Evolutionary conservation across 352 stramenopile species (phyloP).

Genomic region (Aphanomyces cochlioides): DNA sequence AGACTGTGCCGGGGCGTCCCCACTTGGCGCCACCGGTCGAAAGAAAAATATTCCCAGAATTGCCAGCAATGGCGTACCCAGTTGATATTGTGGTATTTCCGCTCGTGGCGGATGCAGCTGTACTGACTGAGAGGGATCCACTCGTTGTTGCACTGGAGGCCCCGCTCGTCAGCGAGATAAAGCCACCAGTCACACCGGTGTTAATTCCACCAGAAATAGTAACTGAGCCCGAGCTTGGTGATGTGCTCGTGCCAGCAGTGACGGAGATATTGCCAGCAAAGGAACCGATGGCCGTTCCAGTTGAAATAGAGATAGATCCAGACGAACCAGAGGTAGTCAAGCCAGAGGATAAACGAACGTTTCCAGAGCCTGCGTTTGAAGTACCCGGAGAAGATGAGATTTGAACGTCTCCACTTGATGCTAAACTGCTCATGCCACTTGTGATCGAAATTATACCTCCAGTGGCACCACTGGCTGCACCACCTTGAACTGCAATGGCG

Average conservation of each 20-base stretch:
- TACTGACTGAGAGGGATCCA: constrained; percentile 42
- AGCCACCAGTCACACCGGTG: constrained; percentile 42
- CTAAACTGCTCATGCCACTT: constrained; percentile 24
- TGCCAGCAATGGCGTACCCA: constrained; percentile 37
- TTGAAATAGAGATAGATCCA: constrained; percentile 17
- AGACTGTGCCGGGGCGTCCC: constrained; percentile 45
- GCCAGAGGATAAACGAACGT: not conserved
- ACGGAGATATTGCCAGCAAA: constrained; percentile 28
- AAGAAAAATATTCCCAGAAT: constrained; percentile 46
- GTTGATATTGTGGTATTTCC: constrained; percentile 41
- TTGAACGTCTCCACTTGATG: constrained; percentile 25
- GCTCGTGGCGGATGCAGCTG: constrained; percentile 38
- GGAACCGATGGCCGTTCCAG: not conserved
- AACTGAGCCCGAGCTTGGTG: constrained; percentile 37
- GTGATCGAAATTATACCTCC: constrained; percentile 26
- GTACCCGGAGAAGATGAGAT: constrained; percentile 5
- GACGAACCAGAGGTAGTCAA: not conserved
- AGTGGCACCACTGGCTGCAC: not conserved
- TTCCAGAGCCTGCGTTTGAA: constrained; percentile 8
- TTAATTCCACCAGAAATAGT: constrained; percentile 44
- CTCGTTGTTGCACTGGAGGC: constrained; percentile 41
- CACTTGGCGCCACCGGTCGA: constrained; percentile 41
- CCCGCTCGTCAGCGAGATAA: constrained; percentile 45
- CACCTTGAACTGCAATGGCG: not conserved
- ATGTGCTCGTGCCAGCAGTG: constrained; percentile 8